phyloP scores from a whole-genome alignment of 208 protist genomes.

The Endotrypanum monterogeii region DNA sequence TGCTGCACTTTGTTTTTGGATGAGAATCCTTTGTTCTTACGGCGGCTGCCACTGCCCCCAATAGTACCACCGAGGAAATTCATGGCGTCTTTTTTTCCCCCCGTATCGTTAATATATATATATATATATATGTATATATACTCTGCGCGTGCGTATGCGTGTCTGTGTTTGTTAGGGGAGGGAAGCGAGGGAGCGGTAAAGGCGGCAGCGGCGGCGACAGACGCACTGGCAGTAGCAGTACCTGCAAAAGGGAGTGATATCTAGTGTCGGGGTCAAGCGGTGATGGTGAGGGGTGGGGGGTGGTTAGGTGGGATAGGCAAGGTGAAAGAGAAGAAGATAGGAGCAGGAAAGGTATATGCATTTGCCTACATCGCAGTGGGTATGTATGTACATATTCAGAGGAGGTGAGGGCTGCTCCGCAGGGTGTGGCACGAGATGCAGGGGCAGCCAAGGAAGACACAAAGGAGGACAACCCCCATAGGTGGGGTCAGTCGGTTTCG shows the following conservation, averaged over 20 bases:
- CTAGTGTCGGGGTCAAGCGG: neutral
- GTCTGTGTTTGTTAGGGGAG: neutral
- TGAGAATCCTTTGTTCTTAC: conserved; percentile 79
- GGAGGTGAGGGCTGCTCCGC: no score
- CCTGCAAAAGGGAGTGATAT: neutral
- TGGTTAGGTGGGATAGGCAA: neutral
- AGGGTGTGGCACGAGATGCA: no score
- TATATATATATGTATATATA: neutral
- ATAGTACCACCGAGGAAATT: conserved; percentile 29
- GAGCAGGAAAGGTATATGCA: neutral
- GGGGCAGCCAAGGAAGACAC: no score
- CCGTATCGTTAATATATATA: conserved; percentile 3
- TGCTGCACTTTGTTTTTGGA: conserved; percentile 82
- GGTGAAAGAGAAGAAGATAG: conserved; percentile 1
- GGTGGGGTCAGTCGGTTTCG: no score
- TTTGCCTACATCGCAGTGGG: no score
- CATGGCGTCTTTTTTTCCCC: conserved; percentile 4
- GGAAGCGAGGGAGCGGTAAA: neutral
- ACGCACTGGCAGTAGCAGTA: neutral
- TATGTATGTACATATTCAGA: no score
- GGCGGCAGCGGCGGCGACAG: neutral
- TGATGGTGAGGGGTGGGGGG: no score
- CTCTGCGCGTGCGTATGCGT: neutral
- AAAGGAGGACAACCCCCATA: no score
- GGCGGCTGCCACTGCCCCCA: conserved; percentile 13